Percentiles rank a stretch among this genome's conserved stretches.
phyloP scores from a whole-genome alignment of 768 basidiomycete species.

The Galerina sulciceps region DNA sequence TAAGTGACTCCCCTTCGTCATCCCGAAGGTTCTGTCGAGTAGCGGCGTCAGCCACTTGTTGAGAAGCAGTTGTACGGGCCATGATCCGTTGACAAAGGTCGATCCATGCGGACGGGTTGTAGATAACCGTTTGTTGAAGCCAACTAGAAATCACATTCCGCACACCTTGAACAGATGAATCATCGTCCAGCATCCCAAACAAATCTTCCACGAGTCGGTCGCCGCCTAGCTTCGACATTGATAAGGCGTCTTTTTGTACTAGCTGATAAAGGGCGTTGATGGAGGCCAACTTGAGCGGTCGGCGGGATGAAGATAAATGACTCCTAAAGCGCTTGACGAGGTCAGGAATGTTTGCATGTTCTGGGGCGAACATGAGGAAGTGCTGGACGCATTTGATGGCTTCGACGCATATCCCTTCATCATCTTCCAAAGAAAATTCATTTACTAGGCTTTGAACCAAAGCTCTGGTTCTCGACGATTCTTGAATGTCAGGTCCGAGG shows the following conservation, averaged over 20 bases:
- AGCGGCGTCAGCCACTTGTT: slow-evolving; percentile 70
- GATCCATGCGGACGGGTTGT: slow-evolving; percentile 97
- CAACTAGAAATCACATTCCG: slow-evolving; percentile 91
- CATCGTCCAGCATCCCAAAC: slow-evolving; percentile 94
- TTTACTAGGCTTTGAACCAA: slow-evolving; percentile 85
- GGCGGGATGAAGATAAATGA: slow-evolving; percentile 78
- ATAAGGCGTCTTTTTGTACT: slow-evolving; percentile 90
- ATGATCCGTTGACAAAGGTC: slow-evolving; percentile 97
- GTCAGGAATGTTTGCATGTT: slow-evolving; percentile 79
- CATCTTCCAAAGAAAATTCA: slow-evolving; percentile 83
- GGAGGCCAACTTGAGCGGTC: slow-evolving; percentile 90
- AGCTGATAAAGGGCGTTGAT: slow-evolving; percentile 97
- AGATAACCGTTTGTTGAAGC: slow-evolving; percentile 92
- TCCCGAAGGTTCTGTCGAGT: slow-evolving; percentile 64
- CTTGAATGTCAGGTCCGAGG: slow-evolving; percentile 94
- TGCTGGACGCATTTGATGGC: slow-evolving; percentile 97
- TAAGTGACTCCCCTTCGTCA: slow-evolving; percentile 94
- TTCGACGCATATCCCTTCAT: slow-evolving; percentile 89
- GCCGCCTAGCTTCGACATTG: slow-evolving; percentile 92
- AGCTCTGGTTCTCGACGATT: slow-evolving; percentile 77
- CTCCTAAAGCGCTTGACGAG: slow-evolving; percentile 78
- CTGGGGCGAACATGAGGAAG: slow-evolving; percentile 93
- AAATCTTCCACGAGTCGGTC: slow-evolving; percentile 93
- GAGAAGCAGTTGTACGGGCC: slow-evolving; percentile 88
- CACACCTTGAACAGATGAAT: slow-evolving; percentile 92